phyloP scores from a whole-genome alignment of 257 asterid genomes.

The Prunella vulgaris region DNA sequence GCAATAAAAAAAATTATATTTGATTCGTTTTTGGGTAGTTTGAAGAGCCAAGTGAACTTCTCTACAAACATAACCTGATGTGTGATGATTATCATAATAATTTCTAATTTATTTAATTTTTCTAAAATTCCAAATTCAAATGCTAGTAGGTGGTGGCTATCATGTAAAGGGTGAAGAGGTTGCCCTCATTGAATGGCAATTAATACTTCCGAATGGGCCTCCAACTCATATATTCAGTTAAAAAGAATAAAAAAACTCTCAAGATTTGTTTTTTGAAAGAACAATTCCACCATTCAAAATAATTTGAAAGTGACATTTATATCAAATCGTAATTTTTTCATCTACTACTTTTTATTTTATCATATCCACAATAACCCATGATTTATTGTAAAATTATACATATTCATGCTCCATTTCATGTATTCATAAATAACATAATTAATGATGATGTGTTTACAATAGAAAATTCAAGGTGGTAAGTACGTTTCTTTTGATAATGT shows the following conservation, averaged over 20 bases:
- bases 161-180: slow-evolving; percentile 27
- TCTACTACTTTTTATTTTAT: no score
- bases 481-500: no score
- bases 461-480: no score
- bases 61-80: neutral
- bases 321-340: neutral
- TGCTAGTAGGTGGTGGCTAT: slow-evolving; percentile 19
- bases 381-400: neutral
- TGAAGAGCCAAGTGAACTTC: neutral
- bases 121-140: neutral
- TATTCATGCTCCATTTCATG: no score
- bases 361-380: neutral
- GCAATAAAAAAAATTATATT: no score
- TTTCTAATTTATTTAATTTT: neutral
- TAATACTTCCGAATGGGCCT: slow-evolving; percentile 23
- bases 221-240: slow-evolving; percentile 16
- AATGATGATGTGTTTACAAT: no score
- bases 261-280: neutral
- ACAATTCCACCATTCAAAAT: slow-evolving; percentile 12
- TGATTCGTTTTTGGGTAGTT: neutral
- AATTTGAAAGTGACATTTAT: neutral
- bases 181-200: slow-evolving; percentile 25
- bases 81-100: neutral
- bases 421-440: no score
- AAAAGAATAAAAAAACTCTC: no score